These are phyloP conservation scores for Penicillium alfredii DNA, from an alignment of 495 filamentous ascomycete species.

Conservation along the genomic window DNA sequence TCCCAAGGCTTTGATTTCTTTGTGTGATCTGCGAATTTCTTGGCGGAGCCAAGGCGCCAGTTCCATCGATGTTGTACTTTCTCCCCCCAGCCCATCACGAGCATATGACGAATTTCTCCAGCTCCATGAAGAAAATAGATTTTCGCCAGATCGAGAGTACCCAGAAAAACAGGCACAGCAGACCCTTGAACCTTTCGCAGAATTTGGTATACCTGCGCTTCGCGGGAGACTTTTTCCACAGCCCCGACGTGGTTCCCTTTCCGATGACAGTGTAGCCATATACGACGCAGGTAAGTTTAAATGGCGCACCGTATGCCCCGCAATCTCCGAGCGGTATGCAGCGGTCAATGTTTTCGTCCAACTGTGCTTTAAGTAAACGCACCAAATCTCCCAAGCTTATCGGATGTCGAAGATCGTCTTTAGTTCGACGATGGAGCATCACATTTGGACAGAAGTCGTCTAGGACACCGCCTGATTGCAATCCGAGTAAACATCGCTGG, in stretches of 20 bases:
- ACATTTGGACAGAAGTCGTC: conserved; percentile 42
- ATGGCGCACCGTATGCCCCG: conserved; percentile 28
- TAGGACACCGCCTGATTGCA: conserved; percentile 28
- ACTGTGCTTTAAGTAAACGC: conserved; percentile 14
- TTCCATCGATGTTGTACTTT: conserved; percentile 8
- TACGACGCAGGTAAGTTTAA: conserved; percentile 31
- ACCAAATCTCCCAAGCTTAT: conserved; percentile 13
- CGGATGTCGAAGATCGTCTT: conserved; percentile 11
- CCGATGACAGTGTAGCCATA: conserved; percentile 43
- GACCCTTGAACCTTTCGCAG: no score
- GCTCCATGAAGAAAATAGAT: conserved; percentile 32
- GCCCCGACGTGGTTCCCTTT: conserved; percentile 36
- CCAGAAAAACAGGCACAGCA: conserved; percentile 37
- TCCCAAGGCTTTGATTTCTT: conserved; percentile 8
- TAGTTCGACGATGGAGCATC: conserved; percentile 19
- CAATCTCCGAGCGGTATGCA: conserved; percentile 21
- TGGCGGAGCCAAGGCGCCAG: conserved; percentile 3
- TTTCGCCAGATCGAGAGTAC: conserved; percentile 32
- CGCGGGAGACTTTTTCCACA: no score
- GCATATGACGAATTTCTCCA: conserved; percentile 40
- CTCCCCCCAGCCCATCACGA: conserved; percentile 42
- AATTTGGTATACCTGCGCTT: no score
- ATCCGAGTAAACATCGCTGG: conserved; percentile 40
- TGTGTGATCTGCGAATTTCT: conserved; percentile 11
- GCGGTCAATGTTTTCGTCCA: conserved; percentile 20